phyloP scores from a whole-genome alignment of 495 filamentous ascomycete species.

The Rostrohypoxylon terebratum region DNA sequence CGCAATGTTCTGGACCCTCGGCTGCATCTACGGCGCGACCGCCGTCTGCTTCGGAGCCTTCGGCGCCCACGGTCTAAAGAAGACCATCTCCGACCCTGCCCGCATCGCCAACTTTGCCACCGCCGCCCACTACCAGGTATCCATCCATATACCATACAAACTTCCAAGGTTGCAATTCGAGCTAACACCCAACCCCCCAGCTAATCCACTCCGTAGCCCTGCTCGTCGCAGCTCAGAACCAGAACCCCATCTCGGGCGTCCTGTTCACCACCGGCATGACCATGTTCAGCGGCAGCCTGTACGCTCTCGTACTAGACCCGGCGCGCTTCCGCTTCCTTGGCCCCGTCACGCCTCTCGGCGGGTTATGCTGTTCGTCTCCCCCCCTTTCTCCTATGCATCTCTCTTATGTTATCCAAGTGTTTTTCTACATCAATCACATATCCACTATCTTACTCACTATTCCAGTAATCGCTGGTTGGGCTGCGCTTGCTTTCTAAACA shows the following conservation, averaged over 20 bases:
- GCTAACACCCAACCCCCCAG: conserved; percentile 46
- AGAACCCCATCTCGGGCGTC: conserved; percentile 53
- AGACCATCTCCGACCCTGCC: conserved; percentile 64
- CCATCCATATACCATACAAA: not conserved
- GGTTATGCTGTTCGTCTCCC: conserved; percentile 55
- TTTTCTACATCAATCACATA: not conserved
- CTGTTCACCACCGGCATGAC: conserved; percentile 62
- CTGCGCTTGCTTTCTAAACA: conserved; percentile 39
- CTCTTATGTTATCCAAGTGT: not conserved
- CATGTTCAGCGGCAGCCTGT: conserved; percentile 71
- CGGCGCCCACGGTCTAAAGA: conserved; percentile 72
- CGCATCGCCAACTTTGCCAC: conserved; percentile 66
- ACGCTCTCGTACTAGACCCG: conserved; percentile 68
- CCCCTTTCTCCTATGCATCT: not conserved
- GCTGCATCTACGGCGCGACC: conserved; percentile 68
- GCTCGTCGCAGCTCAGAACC: conserved; percentile 57
- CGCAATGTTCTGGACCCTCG: conserved; percentile 65
- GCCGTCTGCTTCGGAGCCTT: conserved; percentile 71
- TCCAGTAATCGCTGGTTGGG: conserved; percentile 48
- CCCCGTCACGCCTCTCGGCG: conserved; percentile 70
- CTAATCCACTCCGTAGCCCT: conserved; percentile 69
- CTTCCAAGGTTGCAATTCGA: conserved; percentile 1
- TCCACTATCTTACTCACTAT: not conserved
- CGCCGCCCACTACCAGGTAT: conserved; percentile 72
- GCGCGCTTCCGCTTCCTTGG: conserved; percentile 66